These are phyloP conservation scores for Rhizopogon vesiculosus DNA, from an alignment of 768 basidiomycete species.

Conservation along the genomic window DNA sequence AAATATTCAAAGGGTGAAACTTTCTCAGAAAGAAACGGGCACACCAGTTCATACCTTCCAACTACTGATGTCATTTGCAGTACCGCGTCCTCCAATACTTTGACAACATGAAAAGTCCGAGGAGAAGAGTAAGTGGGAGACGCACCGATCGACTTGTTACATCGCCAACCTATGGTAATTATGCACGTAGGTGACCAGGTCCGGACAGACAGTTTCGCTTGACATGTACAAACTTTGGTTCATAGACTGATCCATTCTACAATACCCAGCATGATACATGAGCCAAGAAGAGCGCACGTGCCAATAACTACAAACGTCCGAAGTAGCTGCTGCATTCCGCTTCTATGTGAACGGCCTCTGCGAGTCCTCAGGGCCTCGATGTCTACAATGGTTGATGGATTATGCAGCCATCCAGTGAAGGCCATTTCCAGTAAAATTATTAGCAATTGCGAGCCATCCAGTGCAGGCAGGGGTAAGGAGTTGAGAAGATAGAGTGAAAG, in stretches of 20 bases:
- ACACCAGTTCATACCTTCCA: too few relatives aligned
- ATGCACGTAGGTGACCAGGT: too few relatives aligned
- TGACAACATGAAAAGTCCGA: too few relatives aligned
- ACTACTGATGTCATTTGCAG: too few relatives aligned
- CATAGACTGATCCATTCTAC: conserved; percentile 15
- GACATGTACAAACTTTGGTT: background rate
- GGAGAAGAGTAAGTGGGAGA: too few relatives aligned
- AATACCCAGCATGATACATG: conserved; percentile 17
- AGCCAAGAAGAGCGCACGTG: conserved; percentile 15
- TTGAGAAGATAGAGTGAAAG: conserved; percentile 82
- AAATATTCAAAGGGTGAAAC: too few relatives aligned
- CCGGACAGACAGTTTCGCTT: too few relatives aligned
- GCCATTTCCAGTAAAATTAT: conserved; percentile 23
- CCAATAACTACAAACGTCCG: conserved; percentile 11
- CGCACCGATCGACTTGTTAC: too few relatives aligned
- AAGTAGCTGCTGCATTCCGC: conserved; percentile 11
- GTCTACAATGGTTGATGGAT: conserved; percentile 10
- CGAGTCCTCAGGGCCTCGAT: conserved; percentile 13
- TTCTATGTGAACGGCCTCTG: conserved; percentile 2
- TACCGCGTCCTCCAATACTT: too few relatives aligned
- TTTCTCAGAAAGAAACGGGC: too few relatives aligned
- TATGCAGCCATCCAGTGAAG: background rate
- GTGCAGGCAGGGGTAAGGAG: conserved; percentile 62
- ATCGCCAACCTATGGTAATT: too few relatives aligned
- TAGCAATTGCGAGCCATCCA: conserved; percentile 70